A percentile compares a stretch with the other conserved stretches of the same genome.
Evolutionary conservation across 768 basidiomycete species (phyloP).

Genomic region (Phaffia tasmanica): DNA sequence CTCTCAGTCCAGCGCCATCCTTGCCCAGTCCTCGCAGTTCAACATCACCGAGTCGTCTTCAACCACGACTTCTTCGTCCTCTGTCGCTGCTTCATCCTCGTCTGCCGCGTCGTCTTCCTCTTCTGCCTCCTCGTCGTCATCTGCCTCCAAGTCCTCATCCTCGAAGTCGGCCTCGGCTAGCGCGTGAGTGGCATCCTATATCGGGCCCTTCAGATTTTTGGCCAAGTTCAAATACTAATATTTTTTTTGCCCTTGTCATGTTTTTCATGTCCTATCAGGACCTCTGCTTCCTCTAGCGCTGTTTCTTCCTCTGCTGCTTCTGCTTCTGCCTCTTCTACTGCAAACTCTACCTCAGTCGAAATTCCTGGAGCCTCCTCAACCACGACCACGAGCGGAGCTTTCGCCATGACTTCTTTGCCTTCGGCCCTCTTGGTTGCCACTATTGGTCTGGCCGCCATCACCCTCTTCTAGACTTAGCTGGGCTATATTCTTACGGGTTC

Average conservation of each 20-base stretch:
- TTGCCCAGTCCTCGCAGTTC: conserved; percentile 26
- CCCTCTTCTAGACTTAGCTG: background rate
- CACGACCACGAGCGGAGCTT: background rate
- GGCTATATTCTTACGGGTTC: too few relatives aligned
- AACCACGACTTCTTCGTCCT: conserved; percentile 21
- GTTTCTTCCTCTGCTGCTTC: background rate
- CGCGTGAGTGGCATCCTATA: too few relatives aligned
- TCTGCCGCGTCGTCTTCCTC: conserved; percentile 1
- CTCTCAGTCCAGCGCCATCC: conserved; percentile 21
- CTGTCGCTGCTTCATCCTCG: background rate
- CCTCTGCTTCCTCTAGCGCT: background rate
- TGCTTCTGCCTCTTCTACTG: background rate
- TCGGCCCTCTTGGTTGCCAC: background rate
- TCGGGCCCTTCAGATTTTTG: too few relatives aligned
- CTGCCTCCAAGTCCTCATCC: background rate
- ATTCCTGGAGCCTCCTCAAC: background rate
- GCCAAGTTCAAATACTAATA: too few relatives aligned
- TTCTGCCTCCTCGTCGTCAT: background rate
- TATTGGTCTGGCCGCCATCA: background rate
- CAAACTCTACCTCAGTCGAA: background rate
- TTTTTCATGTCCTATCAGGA: background rate
- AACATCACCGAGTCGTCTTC: conserved; percentile 28
- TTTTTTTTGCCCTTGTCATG: background rate
- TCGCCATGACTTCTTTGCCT: background rate
- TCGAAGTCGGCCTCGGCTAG: background rate